Conservation (phyloP, 1,284 basidiomycete genomes). For the Trichosporon sp. region DNA sequence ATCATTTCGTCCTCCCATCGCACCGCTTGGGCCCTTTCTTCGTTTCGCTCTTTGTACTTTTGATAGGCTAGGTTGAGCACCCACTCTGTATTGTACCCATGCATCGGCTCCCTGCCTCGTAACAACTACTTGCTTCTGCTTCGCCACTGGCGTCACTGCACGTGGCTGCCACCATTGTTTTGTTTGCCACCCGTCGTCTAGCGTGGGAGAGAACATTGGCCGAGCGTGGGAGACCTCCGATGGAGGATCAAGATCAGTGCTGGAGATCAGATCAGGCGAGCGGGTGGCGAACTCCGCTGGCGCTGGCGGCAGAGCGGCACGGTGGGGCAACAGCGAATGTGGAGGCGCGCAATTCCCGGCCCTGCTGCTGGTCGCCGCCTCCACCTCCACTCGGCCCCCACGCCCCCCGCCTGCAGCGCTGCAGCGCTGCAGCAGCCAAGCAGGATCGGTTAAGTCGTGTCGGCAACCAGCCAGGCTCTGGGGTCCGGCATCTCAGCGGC, state of each 20-base stretch:
- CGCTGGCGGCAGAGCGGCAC: no score
- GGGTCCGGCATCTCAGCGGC: background rate
- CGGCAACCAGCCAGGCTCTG: background rate
- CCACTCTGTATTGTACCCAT: constrained; percentile 10
- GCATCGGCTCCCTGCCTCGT: constrained; percentile 16
- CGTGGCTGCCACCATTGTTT: background rate
- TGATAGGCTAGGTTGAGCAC: constrained; percentile 19
- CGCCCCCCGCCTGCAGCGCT: no score
- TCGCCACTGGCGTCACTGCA: background rate
- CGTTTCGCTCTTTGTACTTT: constrained; percentile 17
- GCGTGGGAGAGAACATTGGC: background rate
- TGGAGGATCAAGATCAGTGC: no score
- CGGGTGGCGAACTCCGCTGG: no score
- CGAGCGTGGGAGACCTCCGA: no score
- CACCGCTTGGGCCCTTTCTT: constrained; percentile 9
- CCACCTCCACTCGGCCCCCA: background rate
- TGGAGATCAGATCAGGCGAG: background rate
- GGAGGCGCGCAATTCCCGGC: background rate
- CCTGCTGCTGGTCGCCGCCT: background rate
- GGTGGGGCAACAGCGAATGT: background rate
- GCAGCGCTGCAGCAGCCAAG: background rate
- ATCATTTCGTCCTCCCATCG: background rate
- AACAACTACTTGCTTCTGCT: background rate
- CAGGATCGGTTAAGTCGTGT: background rate
- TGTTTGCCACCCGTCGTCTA: background rate